Percentiles rank a stretch among this genome's conserved stretches.
These are phyloP conservation scores for Chaetomium tenue DNA, from an alignment of 495 filamentous ascomycete species.

Conservation along the genomic window DNA sequence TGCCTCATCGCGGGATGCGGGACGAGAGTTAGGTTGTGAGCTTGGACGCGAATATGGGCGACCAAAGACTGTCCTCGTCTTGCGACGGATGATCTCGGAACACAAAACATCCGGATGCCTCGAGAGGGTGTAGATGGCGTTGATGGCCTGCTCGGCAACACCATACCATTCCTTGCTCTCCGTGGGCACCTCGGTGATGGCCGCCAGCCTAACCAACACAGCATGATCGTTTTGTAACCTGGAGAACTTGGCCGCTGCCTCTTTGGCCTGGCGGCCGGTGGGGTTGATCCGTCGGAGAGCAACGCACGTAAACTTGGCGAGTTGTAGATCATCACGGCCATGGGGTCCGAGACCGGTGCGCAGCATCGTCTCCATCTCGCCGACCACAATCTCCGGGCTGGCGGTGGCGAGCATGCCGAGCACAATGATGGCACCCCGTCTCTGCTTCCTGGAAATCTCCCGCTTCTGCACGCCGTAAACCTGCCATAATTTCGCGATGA, in stretches of 20 bases:
- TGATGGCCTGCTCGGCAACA: conserved; percentile 94
- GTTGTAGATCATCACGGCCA: conserved; percentile 75
- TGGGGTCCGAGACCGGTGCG: conserved; percentile 81
- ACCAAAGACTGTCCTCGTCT: conserved; percentile 78
- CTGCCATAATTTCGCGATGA: conserved; percentile 93
- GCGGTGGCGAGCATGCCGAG: conserved; percentile 95
- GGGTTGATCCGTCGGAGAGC: conserved; percentile 86
- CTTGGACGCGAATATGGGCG: conserved; percentile 15
- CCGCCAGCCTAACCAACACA: conserved; percentile 73
- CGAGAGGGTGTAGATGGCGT: conserved; percentile 90
- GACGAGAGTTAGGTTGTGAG: conserved; percentile 34
- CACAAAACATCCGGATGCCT: conserved; percentile 94
- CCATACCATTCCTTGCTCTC: conserved; percentile 96
- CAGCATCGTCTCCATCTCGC: conserved; percentile 90
- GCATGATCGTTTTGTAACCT: conserved; percentile 92
- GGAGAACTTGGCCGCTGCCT: conserved; percentile 61
- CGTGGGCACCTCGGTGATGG: conserved; percentile 75
- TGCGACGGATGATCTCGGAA: conserved; percentile 83
- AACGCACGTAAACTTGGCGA: conserved; percentile 93
- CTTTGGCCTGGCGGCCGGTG: conserved; percentile 74
- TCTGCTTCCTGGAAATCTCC: conserved; percentile 89
- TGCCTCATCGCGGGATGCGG: conserved; percentile 44
- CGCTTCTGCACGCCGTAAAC: conserved; percentile 92
- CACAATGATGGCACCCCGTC: conserved; percentile 91
- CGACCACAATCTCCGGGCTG: conserved; percentile 85